Conservation (phyloP, 768 basidiomycete species). For the Cantharellus anzutake region DNA sequence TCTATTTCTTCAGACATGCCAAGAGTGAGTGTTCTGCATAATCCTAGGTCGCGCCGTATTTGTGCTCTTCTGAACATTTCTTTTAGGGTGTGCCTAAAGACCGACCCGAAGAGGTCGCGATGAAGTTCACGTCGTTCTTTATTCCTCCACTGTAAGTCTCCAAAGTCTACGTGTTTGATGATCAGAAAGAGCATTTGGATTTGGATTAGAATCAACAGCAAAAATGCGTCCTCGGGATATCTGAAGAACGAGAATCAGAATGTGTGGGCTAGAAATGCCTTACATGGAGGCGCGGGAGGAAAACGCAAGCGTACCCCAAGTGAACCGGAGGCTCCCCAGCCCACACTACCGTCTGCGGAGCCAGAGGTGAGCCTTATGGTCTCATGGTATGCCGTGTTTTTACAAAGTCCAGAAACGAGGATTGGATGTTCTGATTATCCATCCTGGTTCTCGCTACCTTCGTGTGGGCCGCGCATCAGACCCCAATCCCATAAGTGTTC, state of each 20-base stretch:
- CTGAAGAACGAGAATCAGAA: constrained; percentile 59
- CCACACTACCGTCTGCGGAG: constrained; percentile 21
- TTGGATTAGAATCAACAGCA: constrained; percentile 39
- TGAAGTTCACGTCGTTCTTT: constrained; percentile 64
- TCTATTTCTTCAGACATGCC: no score
- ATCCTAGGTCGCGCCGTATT: no score
- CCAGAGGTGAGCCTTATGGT: constrained; percentile 8
- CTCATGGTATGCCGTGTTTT: constrained; percentile 10
- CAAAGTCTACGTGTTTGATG: constrained; percentile 1
- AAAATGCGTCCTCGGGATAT: constrained; percentile 60
- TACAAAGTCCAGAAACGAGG: constrained; percentile 12
- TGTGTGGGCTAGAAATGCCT: constrained; percentile 35
- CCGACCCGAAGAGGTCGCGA: constrained; percentile 61
- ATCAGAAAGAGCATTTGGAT: constrained; percentile 19
- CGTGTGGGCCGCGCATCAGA: constrained; percentile 20
- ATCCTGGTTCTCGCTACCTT: constrained; percentile 21
- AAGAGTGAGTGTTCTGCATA: no score
- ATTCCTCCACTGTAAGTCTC: constrained; percentile 49
- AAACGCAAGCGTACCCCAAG: constrained; percentile 15
- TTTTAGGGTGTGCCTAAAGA: constrained; percentile 54
- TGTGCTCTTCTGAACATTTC: neutral
- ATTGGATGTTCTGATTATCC: constrained; percentile 17
- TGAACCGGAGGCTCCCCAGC: neutral
- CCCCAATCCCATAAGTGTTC: constrained; percentile 9
- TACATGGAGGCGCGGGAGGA: constrained; percentile 23